phyloP scores from a whole-genome alignment of 768 basidiomycete species.

The Lactarius hatsudake region DNA sequence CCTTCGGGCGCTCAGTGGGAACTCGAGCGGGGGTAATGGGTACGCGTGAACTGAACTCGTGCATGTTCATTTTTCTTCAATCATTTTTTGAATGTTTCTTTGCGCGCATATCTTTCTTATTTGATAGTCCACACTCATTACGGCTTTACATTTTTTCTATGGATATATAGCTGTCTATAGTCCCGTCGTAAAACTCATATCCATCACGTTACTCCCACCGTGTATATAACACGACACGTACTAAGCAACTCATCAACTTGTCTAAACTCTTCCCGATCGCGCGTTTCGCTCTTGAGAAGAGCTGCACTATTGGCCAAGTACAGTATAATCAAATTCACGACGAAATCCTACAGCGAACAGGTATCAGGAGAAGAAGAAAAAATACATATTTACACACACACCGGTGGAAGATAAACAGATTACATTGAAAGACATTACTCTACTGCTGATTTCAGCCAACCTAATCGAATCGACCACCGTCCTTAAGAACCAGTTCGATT shows the following conservation, averaged over 20 bases:
- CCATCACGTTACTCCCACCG: not conserved
- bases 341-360: too few relatives aligned
- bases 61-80: not conserved
- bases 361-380: too few relatives aligned
- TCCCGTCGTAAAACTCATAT: not conserved
- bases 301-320: too few relatives aligned
- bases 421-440: too few relatives aligned
- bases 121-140: not conserved
- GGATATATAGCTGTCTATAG: not conserved
- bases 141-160: not conserved
- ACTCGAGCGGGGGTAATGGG: slow-evolving; percentile 9
- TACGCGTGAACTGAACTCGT: not conserved
- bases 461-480: too few relatives aligned
- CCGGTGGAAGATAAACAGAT: too few relatives aligned
- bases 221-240: not conserved
- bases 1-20: slow-evolving; percentile 33
- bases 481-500: too few relatives aligned
- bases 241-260: not conserved
- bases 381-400: too few relatives aligned
- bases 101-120: not conserved
- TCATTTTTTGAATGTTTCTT: not conserved
- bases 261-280: too few relatives aligned
- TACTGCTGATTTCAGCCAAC: too few relatives aligned
- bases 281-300: too few relatives aligned
- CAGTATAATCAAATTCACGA: too few relatives aligned